Conservation (phyloP, 2,329 filamentous ascomycete genomes). For the Gaeumannomyces tritici region DNA sequence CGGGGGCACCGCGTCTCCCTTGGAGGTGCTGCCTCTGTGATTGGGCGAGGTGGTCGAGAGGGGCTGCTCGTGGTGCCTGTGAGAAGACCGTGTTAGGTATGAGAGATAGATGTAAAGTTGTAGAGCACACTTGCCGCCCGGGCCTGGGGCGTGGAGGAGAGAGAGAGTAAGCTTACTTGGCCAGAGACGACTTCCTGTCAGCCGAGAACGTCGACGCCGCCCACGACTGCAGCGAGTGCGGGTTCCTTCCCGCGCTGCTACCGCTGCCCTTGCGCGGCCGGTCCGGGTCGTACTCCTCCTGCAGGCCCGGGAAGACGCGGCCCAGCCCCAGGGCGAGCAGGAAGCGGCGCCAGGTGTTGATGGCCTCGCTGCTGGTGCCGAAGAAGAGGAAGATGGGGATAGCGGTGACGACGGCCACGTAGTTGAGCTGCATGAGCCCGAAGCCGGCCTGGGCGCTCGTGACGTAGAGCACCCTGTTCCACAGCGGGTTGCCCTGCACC, state of each 20-base stretch:
- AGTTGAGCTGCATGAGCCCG: constrained; percentile 33
- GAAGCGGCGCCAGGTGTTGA: constrained; percentile 34
- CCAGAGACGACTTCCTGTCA: background rate
- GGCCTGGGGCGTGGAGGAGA: background rate
- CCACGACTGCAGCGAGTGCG: constrained; percentile 2
- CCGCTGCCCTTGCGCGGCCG: constrained; percentile 5
- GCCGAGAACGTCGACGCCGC: background rate
- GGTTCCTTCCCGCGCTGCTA: background rate
- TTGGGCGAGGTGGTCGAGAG: background rate
- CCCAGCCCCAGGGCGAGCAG: constrained; percentile 32
- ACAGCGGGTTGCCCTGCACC: constrained; percentile 32
- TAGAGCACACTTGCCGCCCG: background rate
- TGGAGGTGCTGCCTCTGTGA: background rate
- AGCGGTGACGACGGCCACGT: constrained; percentile 36
- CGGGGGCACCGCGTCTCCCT: background rate
- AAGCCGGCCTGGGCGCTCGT: constrained; percentile 30
- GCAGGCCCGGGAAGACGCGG: constrained; percentile 29
- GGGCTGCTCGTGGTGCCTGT: background rate
- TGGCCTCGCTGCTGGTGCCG: constrained; percentile 43
- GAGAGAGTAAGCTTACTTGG: background rate
- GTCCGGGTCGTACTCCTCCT: constrained; percentile 18
- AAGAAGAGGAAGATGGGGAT: constrained; percentile 44
- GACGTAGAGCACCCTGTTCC: constrained; percentile 36
- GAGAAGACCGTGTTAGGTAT: background rate
- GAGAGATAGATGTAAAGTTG: background rate